Evolutionary conservation across 2,329 filamentous ascomycete genomes (phyloP).

Genomic region (Aspergillus candidus): DNA sequence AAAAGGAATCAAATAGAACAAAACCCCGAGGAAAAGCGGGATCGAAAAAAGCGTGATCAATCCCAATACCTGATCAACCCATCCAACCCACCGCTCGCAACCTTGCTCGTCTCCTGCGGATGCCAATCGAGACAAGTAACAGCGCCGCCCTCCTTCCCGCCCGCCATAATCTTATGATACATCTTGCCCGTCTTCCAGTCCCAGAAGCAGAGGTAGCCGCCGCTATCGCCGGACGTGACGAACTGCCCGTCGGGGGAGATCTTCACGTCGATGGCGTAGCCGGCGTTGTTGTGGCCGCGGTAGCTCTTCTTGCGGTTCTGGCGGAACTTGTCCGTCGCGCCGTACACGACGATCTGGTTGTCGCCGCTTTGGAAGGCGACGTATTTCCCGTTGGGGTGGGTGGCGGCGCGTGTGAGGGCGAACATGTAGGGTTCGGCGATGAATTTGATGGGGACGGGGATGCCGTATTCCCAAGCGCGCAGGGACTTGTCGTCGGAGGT

Average conservation of each 20-base stretch:
- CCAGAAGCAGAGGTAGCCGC: conserved; percentile 91
- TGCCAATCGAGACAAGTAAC: conserved; percentile 91
- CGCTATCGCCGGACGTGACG: conserved; percentile 77
- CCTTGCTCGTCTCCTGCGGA: conserved; percentile 93
- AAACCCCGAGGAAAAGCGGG: neutral
- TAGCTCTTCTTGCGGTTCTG: conserved; percentile 98
- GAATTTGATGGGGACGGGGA: conserved; percentile 97
- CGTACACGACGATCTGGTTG: conserved; percentile 96
- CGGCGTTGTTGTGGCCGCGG: conserved; percentile 90
- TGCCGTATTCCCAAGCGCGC: conserved; percentile 96
- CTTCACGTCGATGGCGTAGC: conserved; percentile 83
- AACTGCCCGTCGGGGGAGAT: conserved; percentile 91
- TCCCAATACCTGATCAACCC: conserved; percentile 92
- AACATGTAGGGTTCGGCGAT: conserved; percentile 98
- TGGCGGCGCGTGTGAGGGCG: conserved; percentile 76
- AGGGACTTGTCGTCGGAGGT: conserved; percentile 96
- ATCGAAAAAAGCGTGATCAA: conserved; percentile 39
- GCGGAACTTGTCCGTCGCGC: conserved; percentile 88
- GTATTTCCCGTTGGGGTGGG: conserved; percentile 87
- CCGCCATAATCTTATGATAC: conserved; percentile 89
- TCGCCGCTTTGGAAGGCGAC: conserved; percentile 89
- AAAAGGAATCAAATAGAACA: neutral
- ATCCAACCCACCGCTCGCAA: conserved; percentile 83
- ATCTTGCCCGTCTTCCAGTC: conserved; percentile 99
- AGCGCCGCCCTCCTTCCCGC: conserved; percentile 61